Percentiles rank a stretch among this genome's conserved stretches.
phyloP scores from a whole-genome alignment of 805 yeast genomes.

The Brettanomyces anomalus region DNA sequence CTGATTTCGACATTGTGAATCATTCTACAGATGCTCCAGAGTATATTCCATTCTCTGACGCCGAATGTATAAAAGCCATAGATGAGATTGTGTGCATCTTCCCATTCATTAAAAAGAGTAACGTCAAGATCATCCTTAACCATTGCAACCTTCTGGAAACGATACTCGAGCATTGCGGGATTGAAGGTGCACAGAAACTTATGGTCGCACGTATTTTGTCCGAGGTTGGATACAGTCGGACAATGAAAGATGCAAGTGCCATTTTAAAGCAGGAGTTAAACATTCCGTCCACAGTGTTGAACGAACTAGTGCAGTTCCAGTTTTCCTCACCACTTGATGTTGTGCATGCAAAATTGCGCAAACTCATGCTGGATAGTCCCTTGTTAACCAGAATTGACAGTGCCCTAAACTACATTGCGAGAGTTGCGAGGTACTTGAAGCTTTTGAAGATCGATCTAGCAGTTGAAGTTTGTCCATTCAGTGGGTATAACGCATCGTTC shows the following conservation, averaged over 20 bases:
- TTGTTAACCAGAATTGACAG: conserved; percentile 50
- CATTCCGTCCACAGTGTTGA: conserved; percentile 71
- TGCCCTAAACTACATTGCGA: conserved; percentile 51
- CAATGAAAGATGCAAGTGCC: conserved; percentile 46
- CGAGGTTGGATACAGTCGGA: conserved; percentile 62
- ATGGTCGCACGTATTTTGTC: conserved; percentile 67
- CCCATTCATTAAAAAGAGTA: conserved; percentile 56
- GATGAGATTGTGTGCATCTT: conserved; percentile 61
- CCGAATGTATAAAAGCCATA: conserved; percentile 77
- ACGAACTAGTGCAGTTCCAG: conserved; percentile 74
- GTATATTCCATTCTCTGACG: conserved; percentile 54
- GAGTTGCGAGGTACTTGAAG: conserved; percentile 45
- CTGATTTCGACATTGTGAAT: conserved; percentile 76
- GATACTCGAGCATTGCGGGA: conserved; percentile 72
- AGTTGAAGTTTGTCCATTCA: conserved; percentile 67
- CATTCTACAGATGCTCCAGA: conserved; percentile 21
- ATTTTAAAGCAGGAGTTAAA: conserved; percentile 53
- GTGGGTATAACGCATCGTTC: conserved; percentile 74
- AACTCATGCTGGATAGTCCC: conserved; percentile 68
- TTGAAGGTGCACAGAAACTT: conserved; percentile 63
- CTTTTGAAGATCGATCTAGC: conserved; percentile 43
- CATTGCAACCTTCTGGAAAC: conserved; percentile 75
- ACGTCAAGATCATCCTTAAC: conserved; percentile 56
- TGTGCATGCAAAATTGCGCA: conserved; percentile 54
- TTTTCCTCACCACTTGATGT: conserved; percentile 62